A percentile compares a stretch with the other conserved stretches of the same genome.
Conservation (phyloP, 352 stramenopile species). For the Pythium dissotocum region DNA sequence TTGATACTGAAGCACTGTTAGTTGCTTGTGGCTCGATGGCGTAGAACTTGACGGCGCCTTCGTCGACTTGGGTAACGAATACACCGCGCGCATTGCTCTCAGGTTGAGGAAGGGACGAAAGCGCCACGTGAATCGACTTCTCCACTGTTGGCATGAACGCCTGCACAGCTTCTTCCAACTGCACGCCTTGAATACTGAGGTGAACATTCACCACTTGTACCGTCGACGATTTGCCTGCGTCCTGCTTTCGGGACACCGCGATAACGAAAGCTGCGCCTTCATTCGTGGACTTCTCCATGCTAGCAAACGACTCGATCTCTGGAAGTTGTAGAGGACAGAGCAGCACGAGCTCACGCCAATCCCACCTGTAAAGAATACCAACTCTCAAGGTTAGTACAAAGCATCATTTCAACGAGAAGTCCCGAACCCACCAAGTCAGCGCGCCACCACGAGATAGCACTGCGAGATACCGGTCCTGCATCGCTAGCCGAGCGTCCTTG, state of each 20-base stretch:
- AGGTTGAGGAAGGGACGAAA: not conserved
- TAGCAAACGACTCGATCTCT: slow-evolving; percentile 5
- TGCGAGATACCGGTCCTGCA: slow-evolving; percentile 19
- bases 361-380: slow-evolving; percentile 23
- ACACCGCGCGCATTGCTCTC: not conserved
- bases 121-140: not conserved
- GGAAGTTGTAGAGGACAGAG: slow-evolving; percentile 3
- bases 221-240: not conserved
- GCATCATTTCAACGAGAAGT: not conserved
- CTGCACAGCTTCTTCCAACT: not conserved
- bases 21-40: not conserved
- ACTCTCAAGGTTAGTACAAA: not conserved
- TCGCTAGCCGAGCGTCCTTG: slow-evolving; percentile 7
- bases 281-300: not conserved
- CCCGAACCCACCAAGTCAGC: slow-evolving; percentile 20
- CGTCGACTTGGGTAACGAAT: slow-evolving; percentile 2
- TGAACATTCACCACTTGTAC: not conserved
- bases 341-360: slow-evolving; percentile 25
- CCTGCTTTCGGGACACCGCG: not conserved
- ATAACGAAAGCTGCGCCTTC: not conserved
- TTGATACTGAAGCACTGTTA: not conserved
- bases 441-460: slow-evolving; percentile 18
- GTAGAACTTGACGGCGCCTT: not conserved
- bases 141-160: too few species aligned
- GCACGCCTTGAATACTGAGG: not conserved